Evolutionary conservation across 768 basidiomycete species (phyloP), one percentile per base, ranked within the genome.

Genomic region (Mycena crocata): DNA sequence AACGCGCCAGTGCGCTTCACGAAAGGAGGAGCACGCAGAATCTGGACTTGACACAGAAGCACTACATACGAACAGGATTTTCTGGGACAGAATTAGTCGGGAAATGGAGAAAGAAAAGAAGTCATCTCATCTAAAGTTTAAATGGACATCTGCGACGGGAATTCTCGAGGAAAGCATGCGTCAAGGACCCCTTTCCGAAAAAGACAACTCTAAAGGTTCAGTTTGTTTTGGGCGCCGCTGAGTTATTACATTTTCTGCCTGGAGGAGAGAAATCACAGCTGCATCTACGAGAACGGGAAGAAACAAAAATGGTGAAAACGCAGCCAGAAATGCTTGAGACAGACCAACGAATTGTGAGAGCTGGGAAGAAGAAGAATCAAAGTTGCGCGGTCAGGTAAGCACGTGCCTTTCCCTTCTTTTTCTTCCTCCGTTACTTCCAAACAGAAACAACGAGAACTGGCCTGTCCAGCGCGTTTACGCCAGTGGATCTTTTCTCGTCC

Each of bases 371-470:
- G 8, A 9, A 8, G 35, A 37, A 37, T 37, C 15, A 17, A 55
- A 17, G 51, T 54, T 2, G 35, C 23, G 24, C 12, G 26, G 21
- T 15, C 19, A 14, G 13, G 31, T 21, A 35, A 9, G 1, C 50
- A 21, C 7, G 14, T 54, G 40, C 3, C 37, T 35, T 57, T n/a
- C n/a, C n/a, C n/a, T n/a, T n/a, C n/a, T n/a, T n/a, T n/a, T n/a
- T 48, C 31, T n/a, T 4, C 46, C 46, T 39, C 45, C 37, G 57
- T 31, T n/a, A n/a, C 45, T 48, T 55, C 62, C 35, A 19, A 24
- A 34, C 61, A 62, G 51, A 55, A 62, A 62, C 19, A 28, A 34
- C 51, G 52, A 55, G 52, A 54, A 56, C 9, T 24, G 24, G 45
- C 28, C 39, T 32, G 14, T 40, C 34, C n/a, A 24, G 37, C 51